Evolutionary conservation across 2,329 filamentous ascomycete species (phyloP), one percentile per base, ranked within the genome.

Genomic region (Ramichloridium luteum): DNA sequence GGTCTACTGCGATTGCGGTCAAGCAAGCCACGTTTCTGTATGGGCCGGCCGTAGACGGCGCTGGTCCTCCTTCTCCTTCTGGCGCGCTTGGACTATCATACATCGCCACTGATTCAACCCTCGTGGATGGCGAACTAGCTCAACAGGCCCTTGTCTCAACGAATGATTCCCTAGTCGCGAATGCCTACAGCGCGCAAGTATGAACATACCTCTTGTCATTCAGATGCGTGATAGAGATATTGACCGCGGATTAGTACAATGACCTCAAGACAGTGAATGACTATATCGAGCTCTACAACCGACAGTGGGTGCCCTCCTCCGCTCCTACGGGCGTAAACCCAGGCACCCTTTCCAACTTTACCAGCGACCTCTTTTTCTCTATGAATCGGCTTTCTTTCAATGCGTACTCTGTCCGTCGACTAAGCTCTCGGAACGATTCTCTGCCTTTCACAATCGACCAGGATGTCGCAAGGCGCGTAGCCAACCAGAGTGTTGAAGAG

Each of bases 321-420:
- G 45, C 59, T 4, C 58, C 61, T 1, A 43, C 40, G 6, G 59
- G 61, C 2, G 41, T 51, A 2, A 43, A 44, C 25, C 44, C 49
- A 16, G 56, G 64, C 9, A 53, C 60, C 6, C 42, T 60, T 6
- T 49, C 56, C 15, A 67, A 68, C 35, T 63, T 60, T 35, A 66
- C 62, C 0, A 52, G 61, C 31, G 64, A 67, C 39, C 43, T 64
- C 2, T 37, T 60, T 16, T 67, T 68, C 40, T 61, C 60, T 3
- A 67, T 67, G 63, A 58, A 65, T 38, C 52, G 63, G 8, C 45
- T 67, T 6, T 62, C 59, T 3, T 44, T 53, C 20, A 60, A 59
- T 31, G 61, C 62, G 0, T 64, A 58, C 31, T 39, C 48, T 4
- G 31, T 65, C 5, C 44, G 46, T 16, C 51, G 60, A 16, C 48